phyloP scores from a whole-genome alignment of 257 asterid genomes.

The Gentiana dahurica region DNA sequence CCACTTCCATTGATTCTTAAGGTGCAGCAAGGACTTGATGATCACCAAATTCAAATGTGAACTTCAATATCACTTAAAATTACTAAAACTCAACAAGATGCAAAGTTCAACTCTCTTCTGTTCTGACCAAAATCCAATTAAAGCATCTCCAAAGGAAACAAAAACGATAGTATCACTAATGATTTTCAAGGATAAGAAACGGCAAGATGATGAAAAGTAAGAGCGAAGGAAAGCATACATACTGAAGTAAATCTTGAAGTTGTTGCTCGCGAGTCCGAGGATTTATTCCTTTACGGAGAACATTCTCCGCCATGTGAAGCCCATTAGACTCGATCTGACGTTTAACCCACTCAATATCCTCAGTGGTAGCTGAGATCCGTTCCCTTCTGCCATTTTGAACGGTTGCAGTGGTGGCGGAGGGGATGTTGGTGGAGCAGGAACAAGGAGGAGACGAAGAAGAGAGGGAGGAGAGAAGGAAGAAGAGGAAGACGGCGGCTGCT shows the following conservation, averaged over 20 bases:
- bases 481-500: conserved; percentile 39
- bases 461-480: conserved; percentile 35
- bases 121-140: no score
- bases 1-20: no score
- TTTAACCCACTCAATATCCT: conserved; percentile 74
- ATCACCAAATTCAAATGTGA: no score
- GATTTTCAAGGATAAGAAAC: background rate
- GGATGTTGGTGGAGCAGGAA: conserved; percentile 19
- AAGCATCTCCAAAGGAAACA: no score
- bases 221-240: conserved; percentile 1
- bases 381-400: conserved; percentile 5
- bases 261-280: conserved; percentile 92
- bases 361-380: conserved; percentile 45
- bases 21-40: no score
- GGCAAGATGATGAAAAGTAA: background rate
- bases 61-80: no score
- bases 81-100: no score
- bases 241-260: conserved; percentile 70
- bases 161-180: no score
- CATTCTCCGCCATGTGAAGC: conserved; percentile 74
- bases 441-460: conserved; percentile 49
- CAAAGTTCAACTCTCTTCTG: no score
- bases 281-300: conserved; percentile 89
- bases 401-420: conserved; percentile 2
- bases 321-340: conserved; percentile 65